phyloP scores from a whole-genome alignment of 2,329 filamentous ascomycete species.

The Phialemoniopsis sp. region DNA sequence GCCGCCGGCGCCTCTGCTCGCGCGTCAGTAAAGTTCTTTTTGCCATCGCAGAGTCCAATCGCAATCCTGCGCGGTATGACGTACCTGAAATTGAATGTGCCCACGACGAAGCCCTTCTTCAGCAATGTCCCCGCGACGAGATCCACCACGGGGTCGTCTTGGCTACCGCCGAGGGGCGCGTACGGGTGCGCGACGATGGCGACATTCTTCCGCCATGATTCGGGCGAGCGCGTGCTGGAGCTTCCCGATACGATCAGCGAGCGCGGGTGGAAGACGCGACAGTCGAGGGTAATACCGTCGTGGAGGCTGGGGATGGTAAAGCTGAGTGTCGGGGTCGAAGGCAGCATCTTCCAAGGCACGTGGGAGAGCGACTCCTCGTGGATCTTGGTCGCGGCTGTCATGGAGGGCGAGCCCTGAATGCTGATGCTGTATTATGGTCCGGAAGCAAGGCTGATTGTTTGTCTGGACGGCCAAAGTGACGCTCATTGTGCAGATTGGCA shows the following conservation, averaged over 20 bases:
- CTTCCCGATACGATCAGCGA: slow-evolving; percentile 22
- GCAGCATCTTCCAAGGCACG: slow-evolving; percentile 36
- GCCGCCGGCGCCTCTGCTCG: slow-evolving; percentile 64
- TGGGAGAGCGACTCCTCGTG: no score
- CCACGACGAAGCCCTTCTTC: slow-evolving; percentile 68
- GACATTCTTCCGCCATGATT: slow-evolving; percentile 42
- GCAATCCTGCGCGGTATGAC: slow-evolving; percentile 6
- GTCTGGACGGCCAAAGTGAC: no score
- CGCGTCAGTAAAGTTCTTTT: not conserved
- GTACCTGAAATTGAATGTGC: slow-evolving; percentile 90
- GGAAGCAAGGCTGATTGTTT: no score
- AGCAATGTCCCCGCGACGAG: slow-evolving; percentile 61
- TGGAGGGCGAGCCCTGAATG: no score
- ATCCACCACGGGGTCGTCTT: slow-evolving; percentile 77
- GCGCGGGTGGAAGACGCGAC: slow-evolving; percentile 74
- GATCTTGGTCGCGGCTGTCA: no score
- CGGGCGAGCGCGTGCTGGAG: slow-evolving; percentile 13
- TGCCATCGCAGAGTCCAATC: not conserved
- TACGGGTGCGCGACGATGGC: slow-evolving; percentile 86
- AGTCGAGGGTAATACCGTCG: slow-evolving; percentile 72
- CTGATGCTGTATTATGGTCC: no score
- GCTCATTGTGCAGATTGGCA: no score
- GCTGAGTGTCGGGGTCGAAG: slow-evolving; percentile 48
- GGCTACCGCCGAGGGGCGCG: slow-evolving; percentile 78
- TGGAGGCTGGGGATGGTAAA: slow-evolving; percentile 83